phyloP scores from a whole-genome alignment of 2,329 filamentous ascomycete genomes.

The Simplicillium aogashimaense region DNA sequence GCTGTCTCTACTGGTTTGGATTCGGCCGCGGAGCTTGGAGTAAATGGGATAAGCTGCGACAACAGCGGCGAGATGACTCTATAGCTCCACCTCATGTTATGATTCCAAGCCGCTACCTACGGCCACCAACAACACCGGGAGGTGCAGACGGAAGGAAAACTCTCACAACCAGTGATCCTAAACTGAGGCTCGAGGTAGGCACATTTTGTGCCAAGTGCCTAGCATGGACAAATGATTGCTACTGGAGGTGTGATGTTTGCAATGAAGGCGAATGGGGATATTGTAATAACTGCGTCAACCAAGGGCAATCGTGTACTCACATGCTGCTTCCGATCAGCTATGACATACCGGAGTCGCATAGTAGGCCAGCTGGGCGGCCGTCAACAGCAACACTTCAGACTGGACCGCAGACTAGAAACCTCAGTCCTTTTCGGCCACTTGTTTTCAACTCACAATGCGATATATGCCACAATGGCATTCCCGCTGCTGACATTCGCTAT shows the following conservation, averaged over 20 bases:
- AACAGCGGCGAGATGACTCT: conserved; percentile 22
- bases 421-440: conserved; percentile 54
- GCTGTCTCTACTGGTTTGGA: conserved; percentile 81
- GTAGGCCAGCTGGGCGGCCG: conserved; percentile 31
- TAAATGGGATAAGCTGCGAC: conserved; percentile 50
- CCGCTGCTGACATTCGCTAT: conserved; percentile 58
- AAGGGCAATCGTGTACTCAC: conserved; percentile 73
- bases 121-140: conserved; percentile 36
- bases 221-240: conserved; percentile 68
- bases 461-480: conserved; percentile 64
- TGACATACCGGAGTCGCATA: conserved; percentile 25
- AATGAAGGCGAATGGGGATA: conserved; percentile 95
- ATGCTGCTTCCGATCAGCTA: conserved; percentile 68
- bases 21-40: conserved; percentile 66
- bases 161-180: conserved; percentile 58
- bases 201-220: conserved; percentile 76
- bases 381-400: conserved; percentile 37
- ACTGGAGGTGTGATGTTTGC: conserved; percentile 80
- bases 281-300: conserved; percentile 79
- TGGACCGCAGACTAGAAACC: conserved; percentile 32
- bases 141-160: conserved; percentile 46
- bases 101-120: conserved; percentile 45
- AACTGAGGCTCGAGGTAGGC: conserved; percentile 60
- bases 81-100: conserved; percentile 47
- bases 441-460: conserved; percentile 71